Conservation (phyloP, 140 eudicot genomes). For the Erigeron philadelphicus region DNA sequence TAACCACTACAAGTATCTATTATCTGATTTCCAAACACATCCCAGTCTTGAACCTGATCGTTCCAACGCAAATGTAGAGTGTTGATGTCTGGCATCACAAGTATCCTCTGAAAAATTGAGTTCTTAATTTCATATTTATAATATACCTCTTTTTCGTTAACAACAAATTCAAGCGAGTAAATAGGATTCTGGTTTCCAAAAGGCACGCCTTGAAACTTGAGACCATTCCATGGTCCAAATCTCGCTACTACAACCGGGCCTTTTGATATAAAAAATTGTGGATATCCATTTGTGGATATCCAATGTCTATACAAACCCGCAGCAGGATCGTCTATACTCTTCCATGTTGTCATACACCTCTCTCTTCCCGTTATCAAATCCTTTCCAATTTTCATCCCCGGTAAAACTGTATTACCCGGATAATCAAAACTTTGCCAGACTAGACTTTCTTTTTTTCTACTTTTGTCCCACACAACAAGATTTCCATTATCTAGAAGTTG, state of each 20-base stretch:
- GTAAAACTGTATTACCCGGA: too few relatives aligned
- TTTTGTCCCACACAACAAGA: too few relatives aligned
- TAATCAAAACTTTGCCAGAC: too few relatives aligned
- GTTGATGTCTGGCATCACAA: slow-evolving; percentile 10
- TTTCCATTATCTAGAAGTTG: slow-evolving; percentile 28
- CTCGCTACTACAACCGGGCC: neutral
- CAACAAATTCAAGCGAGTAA: slow-evolving; percentile 16
- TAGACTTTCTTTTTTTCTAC: too few relatives aligned
- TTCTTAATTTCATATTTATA: slow-evolving; percentile 1
- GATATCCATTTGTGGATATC: slow-evolving; percentile 17
- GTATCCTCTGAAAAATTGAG: neutral
- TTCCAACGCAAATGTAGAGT: neutral
- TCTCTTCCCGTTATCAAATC: slow-evolving; percentile 17
- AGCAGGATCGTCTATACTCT: slow-evolving; percentile 15
- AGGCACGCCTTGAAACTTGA: slow-evolving; percentile 15
- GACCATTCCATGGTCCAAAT: slow-evolving; percentile 34
- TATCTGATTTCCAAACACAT: neutral
- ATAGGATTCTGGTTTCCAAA: neutral
- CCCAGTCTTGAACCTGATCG: slow-evolving; percentile 4
- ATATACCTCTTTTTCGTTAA: slow-evolving; percentile 13
- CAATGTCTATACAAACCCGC: neutral
- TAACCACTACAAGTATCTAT: slow-evolving; percentile 17
- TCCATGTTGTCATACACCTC: slow-evolving; percentile 16
- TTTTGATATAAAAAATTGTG: neutral
- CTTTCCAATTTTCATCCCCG: neutral